Conservation (phyloP, 2,329 filamentous ascomycete genomes). For the Fusarium redolens region DNA sequence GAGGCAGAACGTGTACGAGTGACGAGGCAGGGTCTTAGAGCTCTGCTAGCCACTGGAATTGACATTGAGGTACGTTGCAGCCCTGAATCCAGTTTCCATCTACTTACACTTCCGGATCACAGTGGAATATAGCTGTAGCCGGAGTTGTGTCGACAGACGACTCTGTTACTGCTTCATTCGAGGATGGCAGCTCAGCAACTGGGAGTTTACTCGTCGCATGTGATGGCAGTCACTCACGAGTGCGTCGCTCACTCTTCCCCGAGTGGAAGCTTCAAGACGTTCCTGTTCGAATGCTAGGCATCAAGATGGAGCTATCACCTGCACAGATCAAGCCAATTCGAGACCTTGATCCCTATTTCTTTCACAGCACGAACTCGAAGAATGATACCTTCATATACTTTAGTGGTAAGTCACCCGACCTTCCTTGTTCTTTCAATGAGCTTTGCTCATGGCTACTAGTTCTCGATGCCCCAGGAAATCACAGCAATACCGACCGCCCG, state of each 20-base stretch:
- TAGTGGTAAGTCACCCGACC: constrained; percentile 52
- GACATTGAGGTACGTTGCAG: constrained; percentile 54
- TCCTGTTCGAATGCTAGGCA: constrained; percentile 62
- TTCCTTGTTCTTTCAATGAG: fast-evolving
- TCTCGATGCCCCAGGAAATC: constrained; percentile 61
- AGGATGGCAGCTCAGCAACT: constrained; percentile 55
- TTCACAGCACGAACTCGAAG: constrained; percentile 64
- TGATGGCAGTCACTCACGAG: constrained; percentile 61
- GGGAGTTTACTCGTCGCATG: constrained; percentile 62
- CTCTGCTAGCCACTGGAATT: constrained; percentile 58
- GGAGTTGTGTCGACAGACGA: constrained; percentile 46
- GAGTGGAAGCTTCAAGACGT: constrained; percentile 53
- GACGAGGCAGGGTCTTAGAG: constrained; percentile 58
- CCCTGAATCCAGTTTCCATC: fast-evolving
- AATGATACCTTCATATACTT: constrained; percentile 65
- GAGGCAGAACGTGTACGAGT: constrained; percentile 61
- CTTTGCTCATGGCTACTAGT: constrained; percentile 45
- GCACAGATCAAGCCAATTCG: constrained; percentile 56
- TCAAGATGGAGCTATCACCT: constrained; percentile 54
- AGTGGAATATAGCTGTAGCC: constrained; percentile 56
- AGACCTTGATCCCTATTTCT: constrained; percentile 63
- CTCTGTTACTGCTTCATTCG: constrained; percentile 57
- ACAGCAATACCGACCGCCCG: constrained; percentile 45
- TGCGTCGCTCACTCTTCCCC: constrained; percentile 54
- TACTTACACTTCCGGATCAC: neutral